A percentile compares a stretch with the other conserved stretches of the same genome.
These are phyloP conservation scores for Xylaria digitata DNA, from an alignment of 2,329 filamentous ascomycete species.

Conservation along the genomic window DNA sequence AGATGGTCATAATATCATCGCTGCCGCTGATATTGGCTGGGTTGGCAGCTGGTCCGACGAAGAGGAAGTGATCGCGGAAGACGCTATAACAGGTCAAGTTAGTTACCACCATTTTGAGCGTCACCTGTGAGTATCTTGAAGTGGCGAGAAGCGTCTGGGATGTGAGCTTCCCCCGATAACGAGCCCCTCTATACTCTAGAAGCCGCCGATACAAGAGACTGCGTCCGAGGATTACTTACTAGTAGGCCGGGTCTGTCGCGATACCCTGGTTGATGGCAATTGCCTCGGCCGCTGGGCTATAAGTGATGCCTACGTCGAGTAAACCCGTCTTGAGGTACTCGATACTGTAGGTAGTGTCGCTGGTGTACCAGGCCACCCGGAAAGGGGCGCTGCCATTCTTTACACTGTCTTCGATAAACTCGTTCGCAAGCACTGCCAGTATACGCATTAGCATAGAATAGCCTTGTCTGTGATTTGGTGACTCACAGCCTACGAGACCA, in stretches of 20 bases:
- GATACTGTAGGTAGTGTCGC: conserved; percentile 22
- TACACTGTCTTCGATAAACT: conserved; percentile 18
- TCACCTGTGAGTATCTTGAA: neutral
- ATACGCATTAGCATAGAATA: neutral
- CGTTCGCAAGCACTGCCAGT: conserved; percentile 15
- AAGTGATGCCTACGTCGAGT: conserved; percentile 24
- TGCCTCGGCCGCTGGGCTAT: conserved; percentile 20
- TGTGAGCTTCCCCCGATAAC: too few species aligned
- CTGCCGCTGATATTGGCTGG: conserved; percentile 19
- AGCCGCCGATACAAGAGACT: neutral
- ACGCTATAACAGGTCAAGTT: neutral
- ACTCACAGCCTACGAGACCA: conserved; percentile 19
- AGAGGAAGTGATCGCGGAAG: conserved; percentile 26
- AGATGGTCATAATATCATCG: conserved; percentile 19
- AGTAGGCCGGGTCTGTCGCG: conserved; percentile 10
- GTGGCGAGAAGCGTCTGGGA: neutral
- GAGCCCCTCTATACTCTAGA: too few species aligned
- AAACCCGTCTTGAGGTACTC: conserved; percentile 16
- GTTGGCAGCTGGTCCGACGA: conserved; percentile 19
- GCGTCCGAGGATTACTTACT: neutral
- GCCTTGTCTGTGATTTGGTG: neutral
- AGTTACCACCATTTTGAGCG: neutral
- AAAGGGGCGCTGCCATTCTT: conserved; percentile 14
- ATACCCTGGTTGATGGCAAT: conserved; percentile 23
- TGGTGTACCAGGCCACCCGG: conserved; percentile 17